Evolutionary conservation across 768 basidiomycete species (phyloP), one percentile per base, ranked within the genome.

Genomic region (Mrakia hoshinonis): DNA sequence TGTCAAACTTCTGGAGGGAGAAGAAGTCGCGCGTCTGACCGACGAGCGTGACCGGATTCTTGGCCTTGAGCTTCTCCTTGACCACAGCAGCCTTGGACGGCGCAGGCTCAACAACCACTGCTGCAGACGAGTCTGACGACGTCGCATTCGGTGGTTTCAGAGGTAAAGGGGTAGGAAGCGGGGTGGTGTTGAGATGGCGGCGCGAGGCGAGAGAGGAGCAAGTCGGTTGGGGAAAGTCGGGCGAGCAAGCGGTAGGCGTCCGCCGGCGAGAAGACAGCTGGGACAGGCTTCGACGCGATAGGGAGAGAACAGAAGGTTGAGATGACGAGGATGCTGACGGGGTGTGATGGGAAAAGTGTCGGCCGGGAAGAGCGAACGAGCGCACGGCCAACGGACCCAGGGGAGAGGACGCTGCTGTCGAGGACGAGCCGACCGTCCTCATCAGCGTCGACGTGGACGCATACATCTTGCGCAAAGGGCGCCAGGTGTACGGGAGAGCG

Each of bases 1-100:
- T 31, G 43, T 68, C 67, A 26, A 68, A 68, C 29, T 38, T 52
- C 39, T 58, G 12, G 6, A 68, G 67, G n/a, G 39, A 24, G 46
- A 68, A 68, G 67, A 46, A 64, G 43, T 10, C 39, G 20, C 29
- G 38, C 2, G 58, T 61, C 36, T 61, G 13, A 0, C 58, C 58
- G 34, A 61, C 36, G 66, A 67, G 22, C 3, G 51, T 31, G 22
- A 61, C 6, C 18, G 58, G 58, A 12, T 61, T 61, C 31, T 22
- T 20, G 18, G 22, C 58, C 36, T 61, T 29, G 66, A 54, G 31
- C 46, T 66, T 51, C n/a, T 36, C 36, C 11, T 24, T 36, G 66
- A 67, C 36, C 31, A 43, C 52, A 10, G 66, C 49, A 22, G 51
- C 51, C n/a, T 66, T 12, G 47, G 64, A 6, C 24, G 65, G n/a